A percentile compares a stretch with the other conserved stretches of the same genome.
Evolutionary conservation across 176 grass and related monocot species (phyloP).

Genomic region (Tillandsia fasciculata): DNA sequence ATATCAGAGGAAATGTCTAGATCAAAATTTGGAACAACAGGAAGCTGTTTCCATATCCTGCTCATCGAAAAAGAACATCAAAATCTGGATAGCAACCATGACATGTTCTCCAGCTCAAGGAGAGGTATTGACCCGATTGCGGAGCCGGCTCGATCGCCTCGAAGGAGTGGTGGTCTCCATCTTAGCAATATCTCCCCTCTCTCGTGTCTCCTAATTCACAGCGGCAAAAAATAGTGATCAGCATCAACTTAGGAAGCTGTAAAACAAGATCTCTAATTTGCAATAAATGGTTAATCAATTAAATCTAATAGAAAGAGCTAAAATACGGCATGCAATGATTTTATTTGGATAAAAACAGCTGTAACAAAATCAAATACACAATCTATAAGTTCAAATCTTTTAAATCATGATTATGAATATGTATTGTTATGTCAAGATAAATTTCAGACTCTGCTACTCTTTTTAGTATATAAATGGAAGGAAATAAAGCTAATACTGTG

Average conservation of each 20-base stretch:
- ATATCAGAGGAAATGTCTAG: neutral
- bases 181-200: conserved; percentile 2
- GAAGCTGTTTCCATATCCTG: neutral
- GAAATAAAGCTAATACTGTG: neutral
- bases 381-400: neutral
- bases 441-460: neutral
- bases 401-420: too few species aligned
- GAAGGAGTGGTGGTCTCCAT: conserved; percentile 12
- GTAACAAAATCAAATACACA: too few species aligned
- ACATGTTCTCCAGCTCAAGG: conserved; percentile 21
- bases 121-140: conserved; percentile 21
- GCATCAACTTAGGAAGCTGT: neutral
- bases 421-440: too few species aligned
- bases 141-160: conserved; percentile 46
- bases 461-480: neutral
- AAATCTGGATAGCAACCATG: neutral
- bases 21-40: neutral
- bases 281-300: too few species aligned
- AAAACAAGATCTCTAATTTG: neutral
- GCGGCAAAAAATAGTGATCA: neutral
- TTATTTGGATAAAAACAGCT: too few species aligned
- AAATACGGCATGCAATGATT: too few species aligned
- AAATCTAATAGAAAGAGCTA: too few species aligned
- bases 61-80: neutral
- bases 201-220: conserved; percentile 10